phyloP scores from a whole-genome alignment of 2,329 filamentous ascomycete genomes.

The Fusarium sp. region DNA sequence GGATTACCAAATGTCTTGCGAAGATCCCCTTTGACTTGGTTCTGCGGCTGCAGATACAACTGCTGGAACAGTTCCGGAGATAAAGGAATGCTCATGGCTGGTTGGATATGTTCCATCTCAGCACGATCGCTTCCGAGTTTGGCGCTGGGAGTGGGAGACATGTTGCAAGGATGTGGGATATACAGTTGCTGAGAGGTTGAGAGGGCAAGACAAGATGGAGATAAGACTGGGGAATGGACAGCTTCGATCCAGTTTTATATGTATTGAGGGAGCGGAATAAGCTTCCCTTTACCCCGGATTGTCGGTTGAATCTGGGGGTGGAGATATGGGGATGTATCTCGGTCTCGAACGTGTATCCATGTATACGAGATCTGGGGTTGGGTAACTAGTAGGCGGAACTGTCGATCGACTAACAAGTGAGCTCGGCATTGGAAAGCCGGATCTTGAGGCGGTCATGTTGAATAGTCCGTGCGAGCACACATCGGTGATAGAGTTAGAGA shows the following conservation, averaged over 20 bases:
- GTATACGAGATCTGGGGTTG: not conserved
- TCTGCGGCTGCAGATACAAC: constrained; percentile 62
- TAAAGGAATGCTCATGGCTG: constrained; percentile 58
- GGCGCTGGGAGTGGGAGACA: constrained; percentile 24
- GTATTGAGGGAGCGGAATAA: not conserved
- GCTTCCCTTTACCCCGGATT: constrained; percentile 11
- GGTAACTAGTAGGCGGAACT: not conserved
- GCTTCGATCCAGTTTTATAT: not conserved
- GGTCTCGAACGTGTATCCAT: not conserved
- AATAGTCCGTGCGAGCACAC: not conserved
- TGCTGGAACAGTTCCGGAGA: constrained; percentile 65
- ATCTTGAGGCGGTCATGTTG: not conserved
- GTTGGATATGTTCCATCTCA: constrained; percentile 42
- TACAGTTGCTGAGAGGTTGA: not conserved
- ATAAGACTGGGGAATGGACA: not conserved
- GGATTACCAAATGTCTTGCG: constrained; percentile 64
- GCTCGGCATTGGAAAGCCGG: not conserved
- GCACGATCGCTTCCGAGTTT: constrained; percentile 27
- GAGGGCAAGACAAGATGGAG: not conserved
- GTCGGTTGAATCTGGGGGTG: not conserved
- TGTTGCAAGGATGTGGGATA: not conserved
- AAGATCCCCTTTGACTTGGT: constrained; percentile 57
- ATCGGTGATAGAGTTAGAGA: too few relatives aligned
- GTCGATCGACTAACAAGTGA: not conserved
- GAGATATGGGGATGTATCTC: not conserved